Conservation (phyloP, 2,329 filamentous ascomycete species). For the Xylariaceae sp. region DNA sequence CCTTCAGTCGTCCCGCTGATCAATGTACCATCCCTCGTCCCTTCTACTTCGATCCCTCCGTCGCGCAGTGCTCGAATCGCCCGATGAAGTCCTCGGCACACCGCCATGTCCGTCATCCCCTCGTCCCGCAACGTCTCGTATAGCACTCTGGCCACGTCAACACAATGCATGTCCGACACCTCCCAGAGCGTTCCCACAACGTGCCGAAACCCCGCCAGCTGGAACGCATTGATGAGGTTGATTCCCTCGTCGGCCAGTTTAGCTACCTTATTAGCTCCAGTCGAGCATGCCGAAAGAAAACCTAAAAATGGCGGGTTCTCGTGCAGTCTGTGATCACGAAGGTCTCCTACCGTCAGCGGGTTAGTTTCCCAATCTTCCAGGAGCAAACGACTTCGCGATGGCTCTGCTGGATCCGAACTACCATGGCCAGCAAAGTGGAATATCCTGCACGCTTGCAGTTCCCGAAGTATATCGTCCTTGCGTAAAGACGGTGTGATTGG, state of each 20-base stretch:
- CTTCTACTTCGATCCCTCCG: too few species aligned
- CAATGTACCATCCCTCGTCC: background rate
- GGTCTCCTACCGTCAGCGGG: background rate
- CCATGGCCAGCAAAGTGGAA: constrained; percentile 51
- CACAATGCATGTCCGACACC: background rate
- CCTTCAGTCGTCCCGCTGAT: background rate
- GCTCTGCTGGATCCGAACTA: constrained; percentile 33
- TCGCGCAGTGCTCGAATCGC: constrained; percentile 10
- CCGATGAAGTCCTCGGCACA: constrained; percentile 16
- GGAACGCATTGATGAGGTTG: constrained; percentile 46
- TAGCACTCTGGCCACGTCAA: constrained; percentile 8
- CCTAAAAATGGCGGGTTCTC: constrained; percentile 40
- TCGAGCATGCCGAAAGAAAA: constrained; percentile 48
- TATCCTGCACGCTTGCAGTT: constrained; percentile 39
- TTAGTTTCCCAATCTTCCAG: background rate
- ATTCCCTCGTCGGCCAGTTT: constrained; percentile 45
- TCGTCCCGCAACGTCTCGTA: constrained; percentile 13
- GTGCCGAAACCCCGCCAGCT: constrained; percentile 48
- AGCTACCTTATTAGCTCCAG: constrained; percentile 34
- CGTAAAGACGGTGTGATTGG: background rate
- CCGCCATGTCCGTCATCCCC: constrained; percentile 12
- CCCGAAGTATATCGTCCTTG: constrained; percentile 33
- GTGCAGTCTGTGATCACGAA: background rate
- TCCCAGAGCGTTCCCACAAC: constrained; percentile 45
- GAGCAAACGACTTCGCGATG: constrained; percentile 40